Percentiles rank a stretch among this genome's conserved stretches.
phyloP scores from a whole-genome alignment of 441 rosid genomes.

The Cnidoscolus chayamansa region DNA sequence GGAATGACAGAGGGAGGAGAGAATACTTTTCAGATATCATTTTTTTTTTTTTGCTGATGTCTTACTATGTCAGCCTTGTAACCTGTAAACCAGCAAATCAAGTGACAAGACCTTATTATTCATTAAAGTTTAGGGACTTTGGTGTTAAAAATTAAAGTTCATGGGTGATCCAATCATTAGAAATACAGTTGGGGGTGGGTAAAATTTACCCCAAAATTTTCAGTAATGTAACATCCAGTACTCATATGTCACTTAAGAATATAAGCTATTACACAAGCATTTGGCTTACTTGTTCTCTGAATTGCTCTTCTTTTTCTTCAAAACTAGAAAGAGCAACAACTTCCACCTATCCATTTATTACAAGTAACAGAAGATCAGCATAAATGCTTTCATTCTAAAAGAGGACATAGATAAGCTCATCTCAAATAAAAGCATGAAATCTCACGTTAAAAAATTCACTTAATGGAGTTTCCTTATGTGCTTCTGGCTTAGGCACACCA shows the following conservation, averaged over 20 bases:
- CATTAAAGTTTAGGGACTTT: too few species aligned
- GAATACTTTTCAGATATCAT: too few species aligned
- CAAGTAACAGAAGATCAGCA: slow-evolving; percentile 18
- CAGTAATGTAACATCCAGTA: too few species aligned
- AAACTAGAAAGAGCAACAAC: slow-evolving; percentile 96
- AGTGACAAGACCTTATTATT: too few species aligned
- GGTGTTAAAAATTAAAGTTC: too few species aligned
- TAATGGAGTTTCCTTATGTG: slow-evolving; percentile 84
- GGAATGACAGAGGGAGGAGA: too few species aligned
- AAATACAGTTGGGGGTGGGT: too few species aligned
- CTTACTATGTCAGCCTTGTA: too few species aligned
- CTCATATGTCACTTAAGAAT: background rate
- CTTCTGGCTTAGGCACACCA: slow-evolving; percentile 88
- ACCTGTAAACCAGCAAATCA: too few species aligned
- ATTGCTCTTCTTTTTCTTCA: slow-evolving; percentile 97
- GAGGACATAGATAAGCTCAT: slow-evolving; percentile 6
- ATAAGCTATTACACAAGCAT: slow-evolving; percentile 1
- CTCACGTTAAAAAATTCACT: slow-evolving; percentile 97
- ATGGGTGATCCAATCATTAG: too few species aligned
- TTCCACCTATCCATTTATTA: slow-evolving; percentile 63
- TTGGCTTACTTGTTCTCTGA: slow-evolving; percentile 79
- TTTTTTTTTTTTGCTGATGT: too few species aligned
- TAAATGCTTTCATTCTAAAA: slow-evolving; percentile 13
- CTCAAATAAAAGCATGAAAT: slow-evolving; percentile 2
- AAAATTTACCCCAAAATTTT: too few species aligned